Conservation (phyloP, 2,329 filamentous ascomycete species). For the Xylaria sp. region DNA sequence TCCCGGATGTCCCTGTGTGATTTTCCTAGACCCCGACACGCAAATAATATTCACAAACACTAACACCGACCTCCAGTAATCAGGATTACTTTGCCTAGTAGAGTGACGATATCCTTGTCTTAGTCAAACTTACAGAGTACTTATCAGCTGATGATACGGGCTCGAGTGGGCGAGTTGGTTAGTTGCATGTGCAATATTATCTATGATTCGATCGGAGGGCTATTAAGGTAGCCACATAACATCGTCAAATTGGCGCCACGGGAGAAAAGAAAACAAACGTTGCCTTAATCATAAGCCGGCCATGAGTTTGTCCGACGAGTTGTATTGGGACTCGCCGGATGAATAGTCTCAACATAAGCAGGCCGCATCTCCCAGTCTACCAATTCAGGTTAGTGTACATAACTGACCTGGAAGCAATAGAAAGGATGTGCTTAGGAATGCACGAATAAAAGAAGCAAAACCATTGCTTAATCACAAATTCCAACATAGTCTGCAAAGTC, state of each 20-base stretch:
- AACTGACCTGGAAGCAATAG: not conserved
- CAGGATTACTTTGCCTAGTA: slow-evolving; percentile 33
- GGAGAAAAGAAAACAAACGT: not conserved
- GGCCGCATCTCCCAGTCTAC: not conserved
- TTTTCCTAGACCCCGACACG: not conserved
- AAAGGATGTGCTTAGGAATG: not conserved
- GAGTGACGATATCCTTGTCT: slow-evolving; percentile 26
- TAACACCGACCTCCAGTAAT: slow-evolving; percentile 29
- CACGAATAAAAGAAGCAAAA: not conserved
- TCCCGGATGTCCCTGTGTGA: slow-evolving; percentile 10
- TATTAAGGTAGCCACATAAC: not conserved
- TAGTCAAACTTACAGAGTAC: slow-evolving; percentile 19
- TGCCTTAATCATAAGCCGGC: not conserved
- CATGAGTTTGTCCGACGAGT: not conserved
- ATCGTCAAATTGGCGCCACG: not conserved
- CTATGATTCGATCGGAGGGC: not conserved
- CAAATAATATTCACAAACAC: not conserved
- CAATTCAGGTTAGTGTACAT: not conserved
- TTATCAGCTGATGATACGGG: not conserved
- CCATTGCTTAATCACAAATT: not conserved
- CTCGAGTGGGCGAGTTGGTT: not conserved
- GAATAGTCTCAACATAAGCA: slow-evolving; percentile 4
- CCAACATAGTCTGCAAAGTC: not conserved
- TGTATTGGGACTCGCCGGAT: not conserved
- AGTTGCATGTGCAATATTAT: not conserved